Evolutionary conservation across 805 yeast species (phyloP).

Genomic region (Spathaspora boniae): DNA sequence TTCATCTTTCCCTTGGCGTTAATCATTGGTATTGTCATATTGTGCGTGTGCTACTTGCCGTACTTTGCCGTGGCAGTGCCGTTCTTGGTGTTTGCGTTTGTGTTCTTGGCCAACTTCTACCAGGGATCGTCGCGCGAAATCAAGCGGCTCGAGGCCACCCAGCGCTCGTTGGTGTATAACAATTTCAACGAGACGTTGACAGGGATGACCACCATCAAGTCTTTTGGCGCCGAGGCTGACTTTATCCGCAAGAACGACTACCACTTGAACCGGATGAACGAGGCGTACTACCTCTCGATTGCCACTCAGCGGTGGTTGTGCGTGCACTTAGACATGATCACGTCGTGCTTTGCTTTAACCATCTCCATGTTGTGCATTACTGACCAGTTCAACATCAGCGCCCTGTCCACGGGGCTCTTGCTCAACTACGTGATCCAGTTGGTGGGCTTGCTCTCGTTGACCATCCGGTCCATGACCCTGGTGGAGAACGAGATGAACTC

Average conservation of each 20-base stretch:
- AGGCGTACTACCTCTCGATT: slow-evolving; percentile 48
- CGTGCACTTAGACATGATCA: slow-evolving; percentile 48
- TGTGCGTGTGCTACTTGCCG: slow-evolving; percentile 50
- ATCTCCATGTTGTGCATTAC: slow-evolving; percentile 58
- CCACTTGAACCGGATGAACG: slow-evolving; percentile 45
- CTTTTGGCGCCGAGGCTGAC: slow-evolving; percentile 31
- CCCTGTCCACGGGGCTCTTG: slow-evolving; percentile 61
- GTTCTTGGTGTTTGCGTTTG: slow-evolving; percentile 39
- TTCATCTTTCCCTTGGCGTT: slow-evolving; percentile 39
- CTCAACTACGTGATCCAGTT: slow-evolving; percentile 57
- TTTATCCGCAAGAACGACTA: slow-evolving; percentile 43
- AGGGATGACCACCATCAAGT: slow-evolving; percentile 47
- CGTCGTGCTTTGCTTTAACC: slow-evolving; percentile 47
- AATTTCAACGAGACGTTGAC: slow-evolving; percentile 47
- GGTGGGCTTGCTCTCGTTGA: slow-evolving; percentile 51
- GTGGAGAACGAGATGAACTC: slow-evolving; percentile 60
- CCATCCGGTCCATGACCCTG: slow-evolving; percentile 51
- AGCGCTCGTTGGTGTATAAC: slow-evolving; percentile 47
- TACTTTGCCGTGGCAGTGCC: slow-evolving; percentile 57
- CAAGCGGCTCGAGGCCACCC: slow-evolving; percentile 46
- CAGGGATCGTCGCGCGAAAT: slow-evolving; percentile 46
- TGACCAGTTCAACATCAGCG: slow-evolving; percentile 52
- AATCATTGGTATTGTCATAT: slow-evolving; percentile 37
- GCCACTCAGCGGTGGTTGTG: slow-evolving; percentile 65
- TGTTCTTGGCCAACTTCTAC: slow-evolving; percentile 41